phyloP scores from a whole-genome alignment of 1,139 yeast species.

The Waltiozyma sp. region DNA sequence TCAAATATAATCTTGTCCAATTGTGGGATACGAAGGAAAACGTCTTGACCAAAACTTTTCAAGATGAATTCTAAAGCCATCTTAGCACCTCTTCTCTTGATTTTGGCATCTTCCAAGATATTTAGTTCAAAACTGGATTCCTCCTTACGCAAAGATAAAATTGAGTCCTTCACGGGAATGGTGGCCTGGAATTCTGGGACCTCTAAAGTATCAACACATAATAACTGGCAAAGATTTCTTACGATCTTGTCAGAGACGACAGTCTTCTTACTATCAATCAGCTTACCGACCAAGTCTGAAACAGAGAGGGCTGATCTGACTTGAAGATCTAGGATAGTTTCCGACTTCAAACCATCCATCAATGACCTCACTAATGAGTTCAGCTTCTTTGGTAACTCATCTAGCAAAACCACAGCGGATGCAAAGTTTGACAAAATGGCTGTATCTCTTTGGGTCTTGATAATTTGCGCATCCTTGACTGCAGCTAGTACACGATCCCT shows the following conservation, averaged over 20 bases:
- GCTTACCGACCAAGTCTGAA: constrained; percentile 47
- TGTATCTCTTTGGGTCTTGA: constrained; percentile 42
- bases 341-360: constrained; percentile 87
- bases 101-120: constrained; percentile 57
- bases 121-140: constrained; percentile 64
- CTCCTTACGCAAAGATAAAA: constrained; percentile 72
- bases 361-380: constrained; percentile 83
- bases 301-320: constrained; percentile 60
- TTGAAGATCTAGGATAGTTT: constrained; percentile 58
- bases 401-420: constrained; percentile 53
- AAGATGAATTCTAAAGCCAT: constrained; percentile 53
- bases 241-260: constrained; percentile 82
- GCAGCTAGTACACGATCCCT: constrained; percentile 56
- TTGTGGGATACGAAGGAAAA: constrained; percentile 60
- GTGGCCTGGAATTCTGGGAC: constrained; percentile 87
- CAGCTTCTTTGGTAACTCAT: constrained; percentile 64
- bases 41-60: constrained; percentile 35
- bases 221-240: constrained; percentile 82
- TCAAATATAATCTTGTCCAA: constrained; percentile 57
- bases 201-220: constrained; percentile 92
- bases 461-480: constrained; percentile 55
- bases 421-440: constrained; percentile 69
- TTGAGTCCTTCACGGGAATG: constrained; percentile 40
- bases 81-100: constrained; percentile 78
- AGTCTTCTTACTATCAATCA: constrained; percentile 45